Percentiles rank a stretch among this genome's conserved stretches.
Conservation (phyloP, 768 basidiomycete species). For the Xerocomellus chrysenteron region DNA sequence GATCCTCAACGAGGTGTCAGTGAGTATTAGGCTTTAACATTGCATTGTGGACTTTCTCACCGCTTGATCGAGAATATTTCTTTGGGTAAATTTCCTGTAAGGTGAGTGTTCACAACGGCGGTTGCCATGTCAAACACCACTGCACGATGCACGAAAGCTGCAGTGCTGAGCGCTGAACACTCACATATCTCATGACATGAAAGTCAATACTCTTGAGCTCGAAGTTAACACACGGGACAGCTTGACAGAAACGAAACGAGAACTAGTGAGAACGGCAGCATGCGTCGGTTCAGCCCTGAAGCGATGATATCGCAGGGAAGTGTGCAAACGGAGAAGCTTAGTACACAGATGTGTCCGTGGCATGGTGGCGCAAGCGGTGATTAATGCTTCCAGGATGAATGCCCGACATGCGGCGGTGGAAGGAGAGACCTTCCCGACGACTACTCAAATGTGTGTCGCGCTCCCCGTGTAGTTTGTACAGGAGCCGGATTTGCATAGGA, state of each 20-base stretch:
- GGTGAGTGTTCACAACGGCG: background rate
- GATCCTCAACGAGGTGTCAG: background rate
- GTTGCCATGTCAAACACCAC: background rate
- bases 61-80: conserved; percentile 11
- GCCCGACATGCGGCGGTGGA: conserved; percentile 24
- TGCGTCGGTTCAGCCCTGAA: conserved; percentile 11
- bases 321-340: conserved; percentile 21
- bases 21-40: conserved; percentile 18
- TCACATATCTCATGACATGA: background rate
- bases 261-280: conserved; percentile 10
- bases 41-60: conserved; percentile 16
- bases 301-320: conserved; percentile 32
- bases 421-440: conserved; percentile 19
- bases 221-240: background rate
- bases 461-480: conserved; percentile 8
- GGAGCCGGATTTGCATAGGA: conserved; percentile 28
- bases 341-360: conserved; percentile 18
- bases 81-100: background rate
- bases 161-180: background rate
- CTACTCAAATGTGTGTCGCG: background rate
- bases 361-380: conserved; percentile 31
- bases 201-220: background rate
- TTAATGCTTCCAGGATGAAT: conserved; percentile 29
- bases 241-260: conserved; percentile 19
- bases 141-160: background rate